Evolutionary conservation across 2,329 filamentous ascomycete genomes (phyloP).

Genomic region (Aspergillus udagawae): DNA sequence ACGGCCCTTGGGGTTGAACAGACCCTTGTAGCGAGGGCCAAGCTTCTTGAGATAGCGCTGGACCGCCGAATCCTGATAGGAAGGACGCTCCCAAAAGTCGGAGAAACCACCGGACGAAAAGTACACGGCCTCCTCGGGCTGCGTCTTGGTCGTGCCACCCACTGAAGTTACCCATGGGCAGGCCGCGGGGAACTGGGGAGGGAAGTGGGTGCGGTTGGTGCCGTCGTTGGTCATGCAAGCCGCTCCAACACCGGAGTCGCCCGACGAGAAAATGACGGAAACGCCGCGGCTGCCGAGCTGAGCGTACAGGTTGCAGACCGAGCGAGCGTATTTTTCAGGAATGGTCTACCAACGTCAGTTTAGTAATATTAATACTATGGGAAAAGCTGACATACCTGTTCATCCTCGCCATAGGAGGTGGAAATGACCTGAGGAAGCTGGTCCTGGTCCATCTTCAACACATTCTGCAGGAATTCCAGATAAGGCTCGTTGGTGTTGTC

Average conservation of each 20-base stretch:
- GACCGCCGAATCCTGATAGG: slow-evolving; percentile 35
- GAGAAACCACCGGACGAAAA: slow-evolving; percentile 43
- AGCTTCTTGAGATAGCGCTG: slow-evolving; percentile 27
- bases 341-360: slow-evolving; percentile 21
- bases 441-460: slow-evolving; percentile 26
- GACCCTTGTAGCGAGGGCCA: slow-evolving; percentile 21
- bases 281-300: slow-evolving; percentile 51
- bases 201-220: slow-evolving; percentile 37
- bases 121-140: slow-evolving; percentile 37
- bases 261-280: slow-evolving; percentile 47
- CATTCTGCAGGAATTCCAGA: slow-evolving; percentile 31
- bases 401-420: slow-evolving; percentile 40
- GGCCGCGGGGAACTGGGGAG: slow-evolving; percentile 39
- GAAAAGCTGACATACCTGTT: slow-evolving; percentile 25
- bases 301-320: slow-evolving; percentile 43
- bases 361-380: not conserved
- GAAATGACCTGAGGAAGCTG: slow-evolving; percentile 37
- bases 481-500: slow-evolving; percentile 48
- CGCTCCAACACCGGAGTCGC: slow-evolving; percentile 45
- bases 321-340: slow-evolving; percentile 33
- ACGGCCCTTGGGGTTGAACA: slow-evolving; percentile 34
- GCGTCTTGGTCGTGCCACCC: slow-evolving; percentile 37
- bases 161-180: slow-evolving; percentile 41
- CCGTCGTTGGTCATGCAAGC: slow-evolving; percentile 33
- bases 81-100: slow-evolving; percentile 33